Conservation (phyloP, 2,329 filamentous ascomycete genomes). For the Beauveria brongniartii region DNA sequence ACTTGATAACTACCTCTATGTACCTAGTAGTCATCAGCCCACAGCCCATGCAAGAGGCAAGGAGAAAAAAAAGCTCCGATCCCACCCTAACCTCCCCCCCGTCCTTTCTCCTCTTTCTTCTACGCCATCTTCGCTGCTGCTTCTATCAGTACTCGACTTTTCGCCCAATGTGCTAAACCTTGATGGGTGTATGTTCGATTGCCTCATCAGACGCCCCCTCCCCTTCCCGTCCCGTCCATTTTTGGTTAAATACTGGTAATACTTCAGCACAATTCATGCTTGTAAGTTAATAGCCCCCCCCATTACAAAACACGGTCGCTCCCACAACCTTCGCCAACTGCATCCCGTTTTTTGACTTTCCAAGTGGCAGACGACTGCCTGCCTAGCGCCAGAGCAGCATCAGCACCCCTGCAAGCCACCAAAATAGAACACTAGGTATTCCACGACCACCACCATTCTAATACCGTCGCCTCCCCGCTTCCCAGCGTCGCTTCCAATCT, state of each 20-base stretch:
- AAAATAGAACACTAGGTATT: not conserved
- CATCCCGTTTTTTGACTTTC: slow-evolving; percentile 4
- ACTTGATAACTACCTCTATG: not conserved
- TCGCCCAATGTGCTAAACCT: slow-evolving; percentile 1
- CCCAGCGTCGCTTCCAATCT: not conserved
- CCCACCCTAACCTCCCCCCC: not conserved
- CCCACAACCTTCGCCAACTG: not conserved
- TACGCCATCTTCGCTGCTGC: not conserved
- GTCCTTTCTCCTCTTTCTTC: not conserved
- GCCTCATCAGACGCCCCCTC: not conserved
- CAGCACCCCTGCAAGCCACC: slow-evolving; percentile 6
- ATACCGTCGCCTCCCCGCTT: slow-evolving; percentile 9
- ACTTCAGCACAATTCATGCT: too few species aligned
- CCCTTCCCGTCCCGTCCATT: not conserved
- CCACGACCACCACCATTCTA: not conserved
- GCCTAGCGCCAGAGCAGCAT: not conserved
- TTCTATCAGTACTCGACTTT: not conserved
- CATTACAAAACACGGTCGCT: not conserved
- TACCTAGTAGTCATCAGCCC: not conserved
- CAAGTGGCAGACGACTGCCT: slow-evolving; percentile 3
- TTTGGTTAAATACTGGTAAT: not conserved
- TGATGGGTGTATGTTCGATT: slow-evolving; percentile 1
- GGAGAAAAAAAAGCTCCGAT: slow-evolving; percentile 10
- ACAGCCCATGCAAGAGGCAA: not conserved
- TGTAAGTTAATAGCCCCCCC: not conserved